Evolutionary conservation across 768 basidiomycete genomes (phyloP).

Genomic region (Strobilomyces dryophilus): DNA sequence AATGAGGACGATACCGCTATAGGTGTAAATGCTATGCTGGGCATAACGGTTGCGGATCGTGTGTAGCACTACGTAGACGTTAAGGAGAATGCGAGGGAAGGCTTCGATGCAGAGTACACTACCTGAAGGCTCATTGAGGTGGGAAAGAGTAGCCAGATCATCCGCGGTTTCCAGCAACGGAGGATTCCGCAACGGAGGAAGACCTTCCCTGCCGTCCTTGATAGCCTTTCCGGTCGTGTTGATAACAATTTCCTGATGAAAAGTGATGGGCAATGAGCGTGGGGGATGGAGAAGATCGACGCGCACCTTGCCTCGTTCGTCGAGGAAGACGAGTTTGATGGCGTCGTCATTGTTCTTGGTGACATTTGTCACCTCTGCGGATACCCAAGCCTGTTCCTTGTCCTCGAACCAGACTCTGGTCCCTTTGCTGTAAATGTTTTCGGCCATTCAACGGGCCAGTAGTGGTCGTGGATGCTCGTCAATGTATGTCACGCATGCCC

Average conservation of each 20-base stretch:
- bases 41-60: slow-evolving; percentile 97
- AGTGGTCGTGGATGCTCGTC: slow-evolving; percentile 12
- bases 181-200: slow-evolving; percentile 95
- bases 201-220: slow-evolving; percentile 69
- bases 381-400: slow-evolving; percentile 92
- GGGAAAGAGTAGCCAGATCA: slow-evolving; percentile 95
- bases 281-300: slow-evolving; percentile 11
- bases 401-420: slow-evolving; percentile 92
- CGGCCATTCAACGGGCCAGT: slow-evolving; percentile 70
- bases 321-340: slow-evolving; percentile 80
- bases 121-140: slow-evolving; percentile 98
- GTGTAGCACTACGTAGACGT: slow-evolving; percentile 67
- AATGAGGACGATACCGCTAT: slow-evolving; percentile 97
- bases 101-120: slow-evolving; percentile 16
- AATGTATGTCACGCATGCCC: not conserved
- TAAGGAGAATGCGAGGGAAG: not conserved
- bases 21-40: slow-evolving; percentile 97
- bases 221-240: slow-evolving; percentile 79
- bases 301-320: slow-evolving; percentile 87
- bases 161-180: slow-evolving; percentile 95
- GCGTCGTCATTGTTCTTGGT: slow-evolving; percentile 63
- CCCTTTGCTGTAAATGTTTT: slow-evolving; percentile 89
- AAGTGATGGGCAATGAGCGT: not conserved
- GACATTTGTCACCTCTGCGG: slow-evolving; percentile 73
- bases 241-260: slow-evolving; percentile 65